A percentile compares a stretch with the other conserved stretches of the same genome.
Evolutionary conservation across 345 rosid species (phyloP).

Genomic region (Citrus medica): DNA sequence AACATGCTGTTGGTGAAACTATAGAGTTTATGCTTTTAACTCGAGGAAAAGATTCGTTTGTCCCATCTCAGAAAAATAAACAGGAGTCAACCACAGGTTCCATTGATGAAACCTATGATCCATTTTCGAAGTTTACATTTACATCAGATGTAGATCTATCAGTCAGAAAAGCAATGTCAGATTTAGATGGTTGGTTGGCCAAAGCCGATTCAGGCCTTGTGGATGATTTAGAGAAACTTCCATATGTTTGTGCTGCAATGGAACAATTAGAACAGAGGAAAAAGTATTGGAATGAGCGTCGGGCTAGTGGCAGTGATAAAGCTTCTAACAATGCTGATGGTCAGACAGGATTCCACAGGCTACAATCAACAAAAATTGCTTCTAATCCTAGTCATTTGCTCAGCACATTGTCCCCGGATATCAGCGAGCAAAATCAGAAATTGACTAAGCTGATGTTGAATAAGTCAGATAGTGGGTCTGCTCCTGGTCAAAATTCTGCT

Average conservation of each 20-base stretch:
- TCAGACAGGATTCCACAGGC: slow-evolving; percentile 23
- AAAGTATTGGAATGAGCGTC: slow-evolving; percentile 72
- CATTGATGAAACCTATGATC: slow-evolving; percentile 38
- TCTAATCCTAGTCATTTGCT: slow-evolving; percentile 25
- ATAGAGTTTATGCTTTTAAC: slow-evolving; percentile 79
- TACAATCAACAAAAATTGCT: slow-evolving; percentile 22
- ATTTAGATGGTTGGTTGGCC: slow-evolving; percentile 82
- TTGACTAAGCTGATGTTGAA: slow-evolving; percentile 21
- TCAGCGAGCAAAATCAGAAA: slow-evolving; percentile 26
- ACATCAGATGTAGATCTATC: slow-evolving; percentile 83
- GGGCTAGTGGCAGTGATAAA: slow-evolving; percentile 21
- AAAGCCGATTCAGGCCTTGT: slow-evolving; percentile 87
- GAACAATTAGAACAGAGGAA: slow-evolving; percentile 75
- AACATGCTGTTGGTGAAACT: slow-evolving; percentile 55
- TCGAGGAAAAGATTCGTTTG: slow-evolving; percentile 66
- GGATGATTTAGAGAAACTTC: slow-evolving; percentile 86
- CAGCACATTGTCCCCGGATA: slow-evolving; percentile 21
- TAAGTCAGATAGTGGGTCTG: slow-evolving; percentile 28
- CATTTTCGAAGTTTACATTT: slow-evolving; percentile 72
- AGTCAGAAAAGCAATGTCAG: slow-evolving; percentile 79
- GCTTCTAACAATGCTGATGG: slow-evolving; percentile 19
- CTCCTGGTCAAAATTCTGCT: slow-evolving; percentile 37
- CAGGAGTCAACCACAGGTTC: slow-evolving; percentile 17
- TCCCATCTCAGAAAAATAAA: slow-evolving; percentile 44
- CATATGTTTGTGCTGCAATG: slow-evolving; percentile 88